A percentile compares a stretch with the other conserved stretches of the same genome.
These are phyloP conservation scores for Immersiella caudata DNA, from an alignment of 495 filamentous ascomycete species.

Conservation along the genomic window DNA sequence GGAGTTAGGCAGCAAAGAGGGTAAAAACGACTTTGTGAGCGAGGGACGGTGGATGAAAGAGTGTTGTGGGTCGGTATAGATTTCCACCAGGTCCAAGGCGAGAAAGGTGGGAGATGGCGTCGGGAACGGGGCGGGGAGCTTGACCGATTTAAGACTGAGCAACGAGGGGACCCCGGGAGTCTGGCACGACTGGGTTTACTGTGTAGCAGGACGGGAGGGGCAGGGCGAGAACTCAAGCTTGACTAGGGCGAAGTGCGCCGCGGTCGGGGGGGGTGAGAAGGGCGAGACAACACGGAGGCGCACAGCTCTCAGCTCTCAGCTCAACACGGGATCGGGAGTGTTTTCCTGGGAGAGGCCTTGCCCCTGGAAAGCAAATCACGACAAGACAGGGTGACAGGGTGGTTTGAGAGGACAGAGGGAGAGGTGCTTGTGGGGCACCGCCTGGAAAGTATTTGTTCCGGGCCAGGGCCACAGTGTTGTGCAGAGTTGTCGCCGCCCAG, in stretches of 20 bases:
- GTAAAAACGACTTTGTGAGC: constrained; percentile 20
- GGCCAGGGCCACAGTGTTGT: constrained; percentile 2
- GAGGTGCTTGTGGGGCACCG: constrained; percentile 6
- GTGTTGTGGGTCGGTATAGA: constrained; percentile 35
- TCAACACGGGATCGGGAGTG: constrained; percentile 14
- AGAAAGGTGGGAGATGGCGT: constrained; percentile 25
- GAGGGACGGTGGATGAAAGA: constrained; percentile 34
- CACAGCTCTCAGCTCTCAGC: constrained; percentile 11
- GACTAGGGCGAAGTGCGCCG: constrained; percentile 4
- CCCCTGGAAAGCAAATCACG: constrained; percentile 22
- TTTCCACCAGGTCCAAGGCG: constrained; percentile 25
- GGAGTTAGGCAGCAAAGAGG: constrained; percentile 37
- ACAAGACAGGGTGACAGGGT: constrained; percentile 12
- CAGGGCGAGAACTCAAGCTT: constrained; percentile 2
- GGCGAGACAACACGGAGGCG: constrained; percentile 18
- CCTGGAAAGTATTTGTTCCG: constrained; percentile 19
- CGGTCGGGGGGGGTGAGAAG: constrained; percentile 18
- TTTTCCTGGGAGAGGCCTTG: constrained; percentile 9
- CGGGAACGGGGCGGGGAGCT: constrained; percentile 24
- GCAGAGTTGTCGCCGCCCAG: constrained; percentile 3
- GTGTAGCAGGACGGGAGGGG: constrained; percentile 20
- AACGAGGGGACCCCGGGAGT: constrained; percentile 13
- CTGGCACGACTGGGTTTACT: too few species aligned
- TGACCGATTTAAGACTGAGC: constrained; percentile 38
- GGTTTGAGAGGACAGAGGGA: constrained; percentile 10